phyloP scores from a whole-genome alignment of 805 yeast species.

The Candida piceae region DNA sequence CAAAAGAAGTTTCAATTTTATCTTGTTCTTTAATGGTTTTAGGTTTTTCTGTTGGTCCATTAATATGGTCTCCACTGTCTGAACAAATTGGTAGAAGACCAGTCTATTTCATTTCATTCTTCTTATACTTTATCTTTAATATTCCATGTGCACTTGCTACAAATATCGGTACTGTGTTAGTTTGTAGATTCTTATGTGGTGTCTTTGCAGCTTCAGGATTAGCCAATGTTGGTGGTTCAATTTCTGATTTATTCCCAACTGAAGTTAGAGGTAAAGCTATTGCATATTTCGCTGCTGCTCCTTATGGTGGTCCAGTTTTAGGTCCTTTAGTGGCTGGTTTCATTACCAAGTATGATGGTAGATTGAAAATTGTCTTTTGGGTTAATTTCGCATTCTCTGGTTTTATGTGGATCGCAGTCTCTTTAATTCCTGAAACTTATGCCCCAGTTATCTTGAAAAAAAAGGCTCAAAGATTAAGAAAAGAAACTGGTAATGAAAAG shows the following conservation, averaged over 20 bases:
- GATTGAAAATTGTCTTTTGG: conserved; percentile 76
- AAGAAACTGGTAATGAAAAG: conserved; percentile 74
- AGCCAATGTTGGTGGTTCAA: conserved; percentile 84
- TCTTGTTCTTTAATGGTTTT: conserved; percentile 83
- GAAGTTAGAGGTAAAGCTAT: conserved; percentile 84
- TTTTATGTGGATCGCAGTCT: conserved; percentile 62
- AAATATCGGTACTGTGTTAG: conserved; percentile 75
- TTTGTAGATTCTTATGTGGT: conserved; percentile 83
- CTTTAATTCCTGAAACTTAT: conserved; percentile 82
- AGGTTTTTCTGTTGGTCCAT: conserved; percentile 84
- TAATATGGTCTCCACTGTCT: conserved; percentile 83
- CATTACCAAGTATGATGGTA: conserved; percentile 63
- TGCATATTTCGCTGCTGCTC: conserved; percentile 87
- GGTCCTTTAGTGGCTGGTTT: conserved; percentile 90
- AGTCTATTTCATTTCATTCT: conserved; percentile 72
- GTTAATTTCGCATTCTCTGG: conserved; percentile 92
- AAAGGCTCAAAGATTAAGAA: conserved; percentile 62
- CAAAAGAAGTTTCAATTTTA: conserved; percentile 71
- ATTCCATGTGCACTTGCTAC: conserved; percentile 84
- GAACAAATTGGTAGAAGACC: conserved; percentile 85
- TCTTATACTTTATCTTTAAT: conserved; percentile 71
- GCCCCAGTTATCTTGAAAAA: conserved; percentile 73
- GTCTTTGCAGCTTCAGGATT: conserved; percentile 80
- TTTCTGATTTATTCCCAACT: conserved; percentile 82
- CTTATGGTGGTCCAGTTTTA: conserved; percentile 87